Conservation (phyloP, 257 asterid genomes). For the Handroanthus guayacan region DNA sequence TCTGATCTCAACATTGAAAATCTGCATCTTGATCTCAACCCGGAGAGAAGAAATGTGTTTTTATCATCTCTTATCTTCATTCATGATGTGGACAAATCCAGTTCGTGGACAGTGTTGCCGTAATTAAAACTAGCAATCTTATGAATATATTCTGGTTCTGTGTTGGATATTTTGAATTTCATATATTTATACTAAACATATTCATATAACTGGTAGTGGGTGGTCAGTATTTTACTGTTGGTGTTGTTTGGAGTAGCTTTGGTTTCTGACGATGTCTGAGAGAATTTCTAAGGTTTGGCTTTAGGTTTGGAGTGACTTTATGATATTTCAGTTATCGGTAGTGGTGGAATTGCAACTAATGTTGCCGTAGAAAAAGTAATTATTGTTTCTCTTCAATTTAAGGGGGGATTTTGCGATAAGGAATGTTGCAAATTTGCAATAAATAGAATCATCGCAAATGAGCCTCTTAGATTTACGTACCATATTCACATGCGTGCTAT, state of each 20-base stretch:
- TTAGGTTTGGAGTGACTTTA: not conserved
- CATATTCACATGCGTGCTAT: not conserved
- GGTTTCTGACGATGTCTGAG: not conserved
- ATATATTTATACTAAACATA: not conserved
- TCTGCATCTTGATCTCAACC: conserved; percentile 15
- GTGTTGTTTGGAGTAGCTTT: not conserved
- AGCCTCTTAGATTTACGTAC: not conserved
- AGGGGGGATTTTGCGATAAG: not conserved
- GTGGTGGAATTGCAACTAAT: conserved; percentile 13
- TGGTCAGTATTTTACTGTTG: not conserved
- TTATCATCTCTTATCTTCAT: not conserved
- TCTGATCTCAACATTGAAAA: not conserved
- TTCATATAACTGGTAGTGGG: not conserved
- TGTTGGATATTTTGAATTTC: not conserved
- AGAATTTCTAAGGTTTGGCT: not conserved
- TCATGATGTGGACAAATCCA: not conserved
- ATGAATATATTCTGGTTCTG: not conserved
- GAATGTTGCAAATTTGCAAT: not conserved
- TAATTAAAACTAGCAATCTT: conserved; percentile 5
- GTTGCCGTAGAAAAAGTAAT: not conserved
- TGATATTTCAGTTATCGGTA: not conserved
- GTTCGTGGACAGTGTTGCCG: not conserved
- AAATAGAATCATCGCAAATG: conserved; percentile 5
- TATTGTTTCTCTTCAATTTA: not conserved
- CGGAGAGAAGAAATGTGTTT: not conserved